Evolutionary conservation across 768 basidiomycete genomes (phyloP).

Genomic region (Amanita polypyramis): DNA sequence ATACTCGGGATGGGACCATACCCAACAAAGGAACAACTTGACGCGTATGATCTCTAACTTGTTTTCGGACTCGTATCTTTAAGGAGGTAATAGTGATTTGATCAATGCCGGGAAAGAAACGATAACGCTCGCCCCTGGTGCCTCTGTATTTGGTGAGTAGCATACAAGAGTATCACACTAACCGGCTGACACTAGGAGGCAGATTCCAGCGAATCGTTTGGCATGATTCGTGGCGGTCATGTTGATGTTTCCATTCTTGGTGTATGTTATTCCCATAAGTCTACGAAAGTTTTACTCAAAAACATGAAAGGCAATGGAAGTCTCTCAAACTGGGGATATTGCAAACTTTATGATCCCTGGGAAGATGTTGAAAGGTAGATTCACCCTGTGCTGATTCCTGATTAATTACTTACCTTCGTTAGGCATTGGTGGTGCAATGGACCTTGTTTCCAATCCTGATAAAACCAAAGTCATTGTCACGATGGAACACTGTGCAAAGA

Average conservation of each 20-base stretch:
- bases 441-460: constrained; percentile 92
- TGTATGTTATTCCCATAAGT: constrained; percentile 31
- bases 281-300: constrained; percentile 3
- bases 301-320: constrained; percentile 74
- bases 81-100: constrained; percentile 48
- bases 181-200: constrained; percentile 7
- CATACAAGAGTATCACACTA: background rate
- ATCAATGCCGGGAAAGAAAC: constrained; percentile 96
- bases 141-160: constrained; percentile 73
- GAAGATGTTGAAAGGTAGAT: constrained; percentile 72
- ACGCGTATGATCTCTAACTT: constrained; percentile 45
- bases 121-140: constrained; percentile 84
- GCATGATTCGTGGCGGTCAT: constrained; percentile 97
- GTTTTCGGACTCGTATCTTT: background rate
- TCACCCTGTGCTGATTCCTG: background rate
- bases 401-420: constrained; percentile 10
- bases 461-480: constrained; percentile 86
- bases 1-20: constrained; percentile 89
- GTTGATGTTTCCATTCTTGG: constrained; percentile 91
- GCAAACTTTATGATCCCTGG: constrained; percentile 99
- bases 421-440: constrained; percentile 96
- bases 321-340: constrained; percentile 85
- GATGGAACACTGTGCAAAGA: constrained; percentile 87
- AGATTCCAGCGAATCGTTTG: constrained; percentile 92
- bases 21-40: constrained; percentile 68